These are phyloP conservation scores for Podospora pseudoanserina DNA, from an alignment of 495 filamentous ascomycete genomes.

Conservation along the genomic window DNA sequence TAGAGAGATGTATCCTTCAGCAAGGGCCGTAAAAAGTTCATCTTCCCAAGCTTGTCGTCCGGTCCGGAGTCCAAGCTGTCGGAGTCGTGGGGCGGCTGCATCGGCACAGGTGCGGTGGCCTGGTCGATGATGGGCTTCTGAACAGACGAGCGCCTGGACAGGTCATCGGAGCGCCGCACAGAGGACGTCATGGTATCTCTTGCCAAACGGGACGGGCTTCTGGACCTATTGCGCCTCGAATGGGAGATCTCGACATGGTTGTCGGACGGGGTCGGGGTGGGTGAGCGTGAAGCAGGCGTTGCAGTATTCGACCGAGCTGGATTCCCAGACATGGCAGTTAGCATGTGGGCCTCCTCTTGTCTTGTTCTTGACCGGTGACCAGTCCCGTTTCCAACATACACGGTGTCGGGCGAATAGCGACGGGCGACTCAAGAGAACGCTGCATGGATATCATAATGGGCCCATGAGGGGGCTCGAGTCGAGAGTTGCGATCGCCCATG, in stretches of 20 bases:
- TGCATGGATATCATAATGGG: conserved; percentile 55
- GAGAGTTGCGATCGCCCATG: conserved; percentile 31
- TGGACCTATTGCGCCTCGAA: conserved; percentile 39
- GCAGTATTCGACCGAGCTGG: conserved; percentile 33
- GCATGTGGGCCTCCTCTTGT: conserved; percentile 26
- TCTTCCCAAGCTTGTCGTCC: conserved; percentile 28
- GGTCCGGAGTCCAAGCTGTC: conserved; percentile 25
- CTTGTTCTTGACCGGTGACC: background rate
- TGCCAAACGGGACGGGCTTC: conserved; percentile 39
- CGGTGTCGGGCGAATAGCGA: conserved; percentile 48
- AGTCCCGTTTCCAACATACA: conserved; percentile 41
- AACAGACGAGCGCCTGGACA: conserved; percentile 35
- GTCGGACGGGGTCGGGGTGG: conserved; percentile 43
- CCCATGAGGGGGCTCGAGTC: conserved; percentile 34
- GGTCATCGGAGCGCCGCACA: conserved; percentile 36
- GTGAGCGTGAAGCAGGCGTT: conserved; percentile 37
- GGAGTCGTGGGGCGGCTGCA: conserved; percentile 24
- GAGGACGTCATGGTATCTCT: conserved; percentile 34
- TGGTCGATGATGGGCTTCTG: conserved; percentile 49
- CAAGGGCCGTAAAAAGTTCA: conserved; percentile 40
- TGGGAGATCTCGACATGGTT: conserved; percentile 43
- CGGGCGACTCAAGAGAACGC: conserved; percentile 51
- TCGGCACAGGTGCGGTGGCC: conserved; percentile 26
- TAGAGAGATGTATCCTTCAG: conserved; percentile 51
- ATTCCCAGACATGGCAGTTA: conserved; percentile 28